Conservation (phyloP, 495 filamentous ascomycete species). For the Corynascus novoguineensis region DNA sequence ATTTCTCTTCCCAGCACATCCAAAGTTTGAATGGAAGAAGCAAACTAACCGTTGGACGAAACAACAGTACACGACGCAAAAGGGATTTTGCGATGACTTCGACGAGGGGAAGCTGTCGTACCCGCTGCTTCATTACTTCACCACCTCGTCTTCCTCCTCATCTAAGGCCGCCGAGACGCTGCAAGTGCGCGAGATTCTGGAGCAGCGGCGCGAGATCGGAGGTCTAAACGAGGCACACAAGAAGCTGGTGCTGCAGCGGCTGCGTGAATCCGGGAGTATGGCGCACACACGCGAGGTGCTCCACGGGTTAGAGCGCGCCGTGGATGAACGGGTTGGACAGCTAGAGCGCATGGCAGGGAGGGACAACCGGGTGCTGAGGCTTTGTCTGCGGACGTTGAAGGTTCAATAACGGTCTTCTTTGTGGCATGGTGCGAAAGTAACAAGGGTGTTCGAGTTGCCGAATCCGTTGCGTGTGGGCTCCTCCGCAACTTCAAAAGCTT, state of each 20-base stretch:
- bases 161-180: no score
- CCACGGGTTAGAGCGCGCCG: not conserved
- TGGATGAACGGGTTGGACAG: not conserved
- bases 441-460: no score
- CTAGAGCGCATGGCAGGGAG: not conserved
- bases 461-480: no score
- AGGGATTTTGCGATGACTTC: not conserved
- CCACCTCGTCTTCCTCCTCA: not conserved
- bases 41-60: not conserved
- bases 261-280: not conserved
- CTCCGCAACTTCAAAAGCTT: no score
- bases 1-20: no score
- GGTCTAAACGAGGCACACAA: not conserved
- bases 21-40: not conserved
- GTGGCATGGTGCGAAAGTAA: no score
- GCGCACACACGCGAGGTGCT: not conserved
- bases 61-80: not conserved
- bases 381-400: not conserved
- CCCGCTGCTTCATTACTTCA: not conserved
- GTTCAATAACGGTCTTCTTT: no score
- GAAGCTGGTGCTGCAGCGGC: not conserved
- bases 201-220: not conserved
- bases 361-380: not conserved
- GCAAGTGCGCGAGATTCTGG: not conserved
- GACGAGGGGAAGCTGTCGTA: not conserved